phyloP scores from a whole-genome alignment of 2,329 filamentous ascomycete genomes.

The Drechmeria coniospora region DNA sequence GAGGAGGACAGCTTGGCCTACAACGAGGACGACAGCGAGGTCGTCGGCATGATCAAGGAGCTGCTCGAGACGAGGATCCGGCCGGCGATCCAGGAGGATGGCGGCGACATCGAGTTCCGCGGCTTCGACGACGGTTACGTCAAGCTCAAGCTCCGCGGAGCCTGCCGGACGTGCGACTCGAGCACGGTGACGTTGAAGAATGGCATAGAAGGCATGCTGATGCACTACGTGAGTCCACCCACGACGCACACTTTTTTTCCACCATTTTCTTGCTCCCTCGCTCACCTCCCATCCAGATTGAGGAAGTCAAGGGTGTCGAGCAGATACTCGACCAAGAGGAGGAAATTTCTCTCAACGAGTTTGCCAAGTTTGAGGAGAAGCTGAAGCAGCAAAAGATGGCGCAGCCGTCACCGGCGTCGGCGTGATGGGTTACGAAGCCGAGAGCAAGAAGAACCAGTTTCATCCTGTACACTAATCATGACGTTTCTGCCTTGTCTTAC shows the following conservation, averaged over 20 bases:
- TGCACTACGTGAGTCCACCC: conserved; percentile 66
- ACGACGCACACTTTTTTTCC: neutral
- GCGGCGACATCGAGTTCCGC: conserved; percentile 89
- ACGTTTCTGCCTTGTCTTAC: too few relatives aligned
- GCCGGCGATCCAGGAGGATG: conserved; percentile 92
- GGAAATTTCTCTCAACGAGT: conserved; percentile 72
- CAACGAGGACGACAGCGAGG: conserved; percentile 82
- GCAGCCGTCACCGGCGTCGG: conserved; percentile 4
- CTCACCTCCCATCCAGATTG: conserved; percentile 45
- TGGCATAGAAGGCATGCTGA: conserved; percentile 96
- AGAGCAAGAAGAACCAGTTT: too few relatives aligned
- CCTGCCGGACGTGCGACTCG: conserved; percentile 89
- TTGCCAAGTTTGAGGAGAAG: conserved; percentile 89
- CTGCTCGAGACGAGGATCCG: conserved; percentile 87
- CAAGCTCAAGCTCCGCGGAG: conserved; percentile 74
- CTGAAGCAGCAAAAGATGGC: conserved; percentile 36
- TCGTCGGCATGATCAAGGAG: conserved; percentile 98
- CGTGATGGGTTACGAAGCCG: neutral
- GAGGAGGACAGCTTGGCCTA: conserved; percentile 61
- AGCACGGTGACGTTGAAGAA: conserved; percentile 95
- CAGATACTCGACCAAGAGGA: conserved; percentile 89
- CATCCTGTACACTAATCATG: conserved; percentile 1
- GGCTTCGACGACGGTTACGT: conserved; percentile 77
- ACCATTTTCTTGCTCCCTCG: neutral
- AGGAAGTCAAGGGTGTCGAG: conserved; percentile 84